Conservation (phyloP, 2,329 filamentous ascomycete genomes). For the Phialemoniopsis sp. region DNA sequence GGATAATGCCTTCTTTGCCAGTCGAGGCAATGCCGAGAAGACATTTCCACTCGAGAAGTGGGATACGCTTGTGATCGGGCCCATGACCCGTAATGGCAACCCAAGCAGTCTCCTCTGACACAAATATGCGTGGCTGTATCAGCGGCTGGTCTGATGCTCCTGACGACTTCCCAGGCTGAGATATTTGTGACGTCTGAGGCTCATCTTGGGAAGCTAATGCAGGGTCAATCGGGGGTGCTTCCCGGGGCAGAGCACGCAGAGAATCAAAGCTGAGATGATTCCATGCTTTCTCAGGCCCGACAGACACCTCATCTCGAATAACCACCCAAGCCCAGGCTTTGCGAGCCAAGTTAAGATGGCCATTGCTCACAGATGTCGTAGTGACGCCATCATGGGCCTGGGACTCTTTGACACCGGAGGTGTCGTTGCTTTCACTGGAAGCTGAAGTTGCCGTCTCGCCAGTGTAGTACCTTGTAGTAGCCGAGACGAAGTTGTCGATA, state of each 20-base stretch:
- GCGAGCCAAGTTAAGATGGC: conserved; percentile 23
- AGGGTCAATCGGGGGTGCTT: conserved; percentile 4
- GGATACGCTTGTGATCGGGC: conserved; percentile 53
- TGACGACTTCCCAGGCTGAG: conserved; percentile 5
- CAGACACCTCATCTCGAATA: conserved; percentile 31
- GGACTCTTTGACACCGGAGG: not conserved
- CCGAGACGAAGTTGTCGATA: conserved; percentile 12
- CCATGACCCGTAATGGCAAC: conserved; percentile 55
- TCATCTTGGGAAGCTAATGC: conserved; percentile 2
- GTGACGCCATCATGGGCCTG: not conserved
- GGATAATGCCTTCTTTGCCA: conserved; percentile 51
- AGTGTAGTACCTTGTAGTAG: conserved; percentile 10
- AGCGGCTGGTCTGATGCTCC: conserved; percentile 7
- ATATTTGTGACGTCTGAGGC: conserved; percentile 1
- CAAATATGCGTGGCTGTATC: conserved; percentile 32
- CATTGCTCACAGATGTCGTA: not conserved
- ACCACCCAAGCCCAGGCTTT: conserved; percentile 37
- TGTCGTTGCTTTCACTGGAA: not conserved
- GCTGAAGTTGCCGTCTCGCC: no score
- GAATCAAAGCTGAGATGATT: conserved; percentile 33
- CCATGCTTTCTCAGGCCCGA: conserved; percentile 28
- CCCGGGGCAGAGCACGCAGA: conserved; percentile 29
- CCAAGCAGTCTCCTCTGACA: conserved; percentile 55
- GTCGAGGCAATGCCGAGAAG: conserved; percentile 54
- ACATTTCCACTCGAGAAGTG: conserved; percentile 54